Evolutionary conservation across 148 eudicot species (phyloP).

Genomic region (Cornus controversa): DNA sequence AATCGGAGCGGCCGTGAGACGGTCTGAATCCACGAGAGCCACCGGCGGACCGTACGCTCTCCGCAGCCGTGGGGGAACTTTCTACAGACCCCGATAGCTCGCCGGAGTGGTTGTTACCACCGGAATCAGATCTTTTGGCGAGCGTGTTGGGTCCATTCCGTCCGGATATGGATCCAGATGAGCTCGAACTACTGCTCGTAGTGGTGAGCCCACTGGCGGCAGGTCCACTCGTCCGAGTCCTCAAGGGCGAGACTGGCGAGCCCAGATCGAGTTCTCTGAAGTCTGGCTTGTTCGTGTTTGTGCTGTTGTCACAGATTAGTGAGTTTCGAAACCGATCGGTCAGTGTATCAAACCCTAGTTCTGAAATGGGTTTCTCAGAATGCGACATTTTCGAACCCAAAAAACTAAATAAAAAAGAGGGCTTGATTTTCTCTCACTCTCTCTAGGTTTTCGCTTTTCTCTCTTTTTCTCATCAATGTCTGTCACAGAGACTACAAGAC

Average conservation of each 20-base stretch:
- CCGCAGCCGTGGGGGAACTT: constrained; percentile 27
- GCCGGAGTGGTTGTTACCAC: constrained; percentile 48
- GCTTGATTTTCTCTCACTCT: constrained; percentile 2
- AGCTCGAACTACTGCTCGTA: constrained; percentile 61
- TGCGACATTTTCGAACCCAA: constrained; percentile 34
- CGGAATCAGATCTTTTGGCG: constrained; percentile 28
- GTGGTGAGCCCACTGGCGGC: constrained; percentile 23
- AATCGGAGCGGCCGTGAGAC: constrained; percentile 49
- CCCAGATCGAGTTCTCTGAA: constrained; percentile 55
- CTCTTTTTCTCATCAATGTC: constrained; percentile 14
- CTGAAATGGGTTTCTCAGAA: constrained; percentile 41
- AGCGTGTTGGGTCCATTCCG: constrained; percentile 25
- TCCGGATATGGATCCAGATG: constrained; percentile 78
- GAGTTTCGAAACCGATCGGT: constrained; percentile 47
- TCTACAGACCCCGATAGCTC: constrained; percentile 51
- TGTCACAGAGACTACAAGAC: not conserved
- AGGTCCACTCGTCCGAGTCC: constrained; percentile 30
- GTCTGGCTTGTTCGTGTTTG: constrained; percentile 50
- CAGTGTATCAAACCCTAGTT: constrained; percentile 26
- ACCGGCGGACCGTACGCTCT: constrained; percentile 1
- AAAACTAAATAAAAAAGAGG: not conserved
- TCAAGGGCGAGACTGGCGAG: constrained; percentile 63
- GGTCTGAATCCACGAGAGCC: constrained; percentile 18
- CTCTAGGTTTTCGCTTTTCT: not conserved
- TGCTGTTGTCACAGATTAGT: constrained; percentile 2